Percentiles rank a stretch among this genome's conserved stretches.
These are phyloP conservation scores for Cajanus cajan DNA, from an alignment of 306 rosid genomes.

Conservation along the genomic window DNA sequence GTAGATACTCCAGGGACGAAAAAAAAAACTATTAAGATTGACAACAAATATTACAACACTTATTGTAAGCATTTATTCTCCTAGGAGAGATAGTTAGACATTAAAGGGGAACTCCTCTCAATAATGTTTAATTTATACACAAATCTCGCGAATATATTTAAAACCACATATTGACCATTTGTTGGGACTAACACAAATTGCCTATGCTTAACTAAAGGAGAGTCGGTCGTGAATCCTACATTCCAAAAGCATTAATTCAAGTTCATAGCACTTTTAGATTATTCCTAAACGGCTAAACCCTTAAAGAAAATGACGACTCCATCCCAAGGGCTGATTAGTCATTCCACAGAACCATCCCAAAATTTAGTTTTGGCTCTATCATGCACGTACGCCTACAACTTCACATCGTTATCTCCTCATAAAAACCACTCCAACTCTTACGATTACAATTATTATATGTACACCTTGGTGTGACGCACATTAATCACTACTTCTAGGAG, in stretches of 20 bases:
- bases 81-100: no score
- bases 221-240: neutral
- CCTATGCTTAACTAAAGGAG: neutral
- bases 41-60: no score
- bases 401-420: conserved; percentile 38
- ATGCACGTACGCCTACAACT: neutral
- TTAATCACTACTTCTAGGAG: conserved; percentile 2
- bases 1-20: no score
- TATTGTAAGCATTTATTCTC: no score
- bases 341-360: neutral
- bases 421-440: neutral
- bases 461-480: neutral
- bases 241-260: conserved; percentile 26
- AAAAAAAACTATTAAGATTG: no score
- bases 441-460: conserved; percentile 14
- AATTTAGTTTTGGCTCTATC: conserved; percentile 22
- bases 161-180: neutral
- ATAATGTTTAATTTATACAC: no score
- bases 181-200: neutral
- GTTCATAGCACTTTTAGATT: conserved; percentile 28
- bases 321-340: neutral
- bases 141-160: no score
- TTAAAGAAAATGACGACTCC: neutral
- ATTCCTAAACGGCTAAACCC: conserved; percentile 24
- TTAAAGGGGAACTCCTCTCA: no score